These are phyloP conservation scores for Exophiala sp. DNA, from an alignment of 2,329 filamentous ascomycete species.

Conservation along the genomic window DNA sequence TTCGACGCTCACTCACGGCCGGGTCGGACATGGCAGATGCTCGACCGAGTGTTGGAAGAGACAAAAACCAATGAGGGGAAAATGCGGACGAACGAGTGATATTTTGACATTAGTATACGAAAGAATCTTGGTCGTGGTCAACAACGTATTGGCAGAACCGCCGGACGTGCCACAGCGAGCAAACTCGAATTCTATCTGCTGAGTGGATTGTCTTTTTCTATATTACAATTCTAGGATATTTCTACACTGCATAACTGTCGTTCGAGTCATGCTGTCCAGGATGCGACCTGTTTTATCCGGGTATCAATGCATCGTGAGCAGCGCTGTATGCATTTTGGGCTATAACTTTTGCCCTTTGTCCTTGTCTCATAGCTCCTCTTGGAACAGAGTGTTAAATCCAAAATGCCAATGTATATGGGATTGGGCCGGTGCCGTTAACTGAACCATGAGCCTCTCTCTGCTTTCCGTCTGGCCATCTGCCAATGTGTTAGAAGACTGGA, in stretches of 20 bases:
- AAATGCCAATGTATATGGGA: not conserved
- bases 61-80: slow-evolving; percentile 13
- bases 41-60: not conserved
- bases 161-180: too few species aligned
- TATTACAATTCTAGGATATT: not conserved
- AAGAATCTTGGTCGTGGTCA: too few species aligned
- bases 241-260: not conserved
- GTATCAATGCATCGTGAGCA: not conserved
- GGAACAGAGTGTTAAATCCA: too few species aligned
- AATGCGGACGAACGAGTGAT: slow-evolving; percentile 7
- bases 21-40: slow-evolving; percentile 24
- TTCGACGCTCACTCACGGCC: slow-evolving; percentile 32
- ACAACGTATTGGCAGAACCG: too few species aligned
- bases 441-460: slow-evolving; percentile 16
- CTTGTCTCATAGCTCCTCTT: not conserved
- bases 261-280: not conserved
- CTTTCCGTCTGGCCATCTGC: slow-evolving; percentile 22
- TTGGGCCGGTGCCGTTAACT: not conserved
- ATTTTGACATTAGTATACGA: too few species aligned
- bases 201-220: not conserved
- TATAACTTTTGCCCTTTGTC: not conserved
- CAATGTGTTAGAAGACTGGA: not conserved
- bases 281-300: not conserved
- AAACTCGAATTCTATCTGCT: not conserved
- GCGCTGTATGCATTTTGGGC: slow-evolving; percentile 15